A percentile compares a stretch with the other conserved stretches of the same genome.
These are phyloP conservation scores for Arachis stenosperma DNA, from an alignment of 306 rosid genomes.

Conservation along the genomic window DNA sequence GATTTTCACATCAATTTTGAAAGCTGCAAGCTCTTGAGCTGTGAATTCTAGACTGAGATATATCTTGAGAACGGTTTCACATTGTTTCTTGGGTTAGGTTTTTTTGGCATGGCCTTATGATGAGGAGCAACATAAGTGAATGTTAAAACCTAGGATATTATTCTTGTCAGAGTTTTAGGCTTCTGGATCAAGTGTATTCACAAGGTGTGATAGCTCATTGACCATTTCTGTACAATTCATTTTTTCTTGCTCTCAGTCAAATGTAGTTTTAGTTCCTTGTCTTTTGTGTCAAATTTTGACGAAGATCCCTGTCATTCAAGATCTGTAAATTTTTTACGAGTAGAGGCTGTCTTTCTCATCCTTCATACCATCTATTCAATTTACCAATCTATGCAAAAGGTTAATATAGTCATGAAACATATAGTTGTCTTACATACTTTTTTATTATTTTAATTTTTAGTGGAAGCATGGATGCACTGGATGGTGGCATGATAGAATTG, in stretches of 20 bases:
- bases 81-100: slow-evolving; percentile 6
- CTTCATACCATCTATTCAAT: slow-evolving; percentile 17
- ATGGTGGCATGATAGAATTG: slow-evolving; percentile 67
- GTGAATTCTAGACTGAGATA: slow-evolving; percentile 7
- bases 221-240: slow-evolving; percentile 11
- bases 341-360: slow-evolving; percentile 26
- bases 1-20: slow-evolving; percentile 12
- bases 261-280: slow-evolving; percentile 10
- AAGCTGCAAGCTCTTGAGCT: slow-evolving; percentile 17
- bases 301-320: slow-evolving; percentile 27
- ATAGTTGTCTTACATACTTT: slow-evolving; percentile 29
- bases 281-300: slow-evolving; percentile 6
- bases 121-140: slow-evolving; percentile 19
- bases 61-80: slow-evolving; percentile 20
- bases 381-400: background rate
- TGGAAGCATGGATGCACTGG: slow-evolving; percentile 50
- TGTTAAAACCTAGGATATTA: slow-evolving; percentile 22
- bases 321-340: slow-evolving; percentile 16
- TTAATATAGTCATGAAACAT: slow-evolving; percentile 2
- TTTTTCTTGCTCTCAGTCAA: slow-evolving; percentile 2
- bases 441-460: background rate
- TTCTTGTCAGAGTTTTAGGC: background rate
- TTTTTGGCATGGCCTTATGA: slow-evolving; percentile 25
- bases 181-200: slow-evolving; percentile 3
- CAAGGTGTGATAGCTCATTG: background rate